Percentiles rank a stretch among this genome's conserved stretches.
These are phyloP conservation scores for Candida sphagnicola DNA, from an alignment of 805 yeast genomes.

Conservation along the genomic window DNA sequence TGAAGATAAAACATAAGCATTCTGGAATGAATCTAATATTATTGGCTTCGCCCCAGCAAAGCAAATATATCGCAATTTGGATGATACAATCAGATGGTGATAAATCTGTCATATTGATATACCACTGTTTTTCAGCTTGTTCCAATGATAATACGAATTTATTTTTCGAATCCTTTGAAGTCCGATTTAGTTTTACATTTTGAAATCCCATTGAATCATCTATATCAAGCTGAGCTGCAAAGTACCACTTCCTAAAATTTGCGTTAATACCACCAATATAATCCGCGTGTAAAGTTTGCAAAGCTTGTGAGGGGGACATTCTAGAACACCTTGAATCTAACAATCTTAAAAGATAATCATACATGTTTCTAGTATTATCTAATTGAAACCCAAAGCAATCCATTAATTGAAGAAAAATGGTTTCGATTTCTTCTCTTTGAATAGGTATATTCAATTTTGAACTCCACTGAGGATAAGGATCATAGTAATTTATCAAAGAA, in stretches of 20 bases:
- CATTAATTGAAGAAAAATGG: slow-evolving; percentile 49
- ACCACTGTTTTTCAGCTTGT: slow-evolving; percentile 51
- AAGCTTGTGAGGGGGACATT: slow-evolving; percentile 52
- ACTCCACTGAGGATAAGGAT: slow-evolving; percentile 56
- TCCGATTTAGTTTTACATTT: slow-evolving; percentile 20
- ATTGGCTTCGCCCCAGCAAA: slow-evolving; percentile 91
- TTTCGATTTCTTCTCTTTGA: slow-evolving; percentile 50
- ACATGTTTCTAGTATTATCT: slow-evolving; percentile 64
- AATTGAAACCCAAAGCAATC: slow-evolving; percentile 64
- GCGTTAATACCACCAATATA: slow-evolving; percentile 70
- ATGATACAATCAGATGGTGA: slow-evolving; percentile 51
- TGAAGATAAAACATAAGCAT: slow-evolving; percentile 78
- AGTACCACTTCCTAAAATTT: slow-evolving; percentile 72
- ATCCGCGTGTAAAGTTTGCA: slow-evolving; percentile 63
- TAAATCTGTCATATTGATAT: slow-evolving; percentile 44
- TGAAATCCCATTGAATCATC: slow-evolving; percentile 45
- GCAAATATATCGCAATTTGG: slow-evolving; percentile 65
- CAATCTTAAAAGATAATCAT: slow-evolving; percentile 57
- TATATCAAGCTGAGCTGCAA: slow-evolving; percentile 66
- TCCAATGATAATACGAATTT: slow-evolving; percentile 21
- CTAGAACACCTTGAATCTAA: slow-evolving; percentile 69
- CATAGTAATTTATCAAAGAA: slow-evolving; percentile 39
- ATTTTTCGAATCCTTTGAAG: slow-evolving; percentile 15
- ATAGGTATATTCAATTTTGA: slow-evolving; percentile 43
- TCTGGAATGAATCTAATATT: slow-evolving; percentile 87